Percentiles rank a stretch among this genome's conserved stretches.
These are phyloP conservation scores for Eucalyptus polyanthemos DNA, from an alignment of 345 rosid genomes.

Conservation along the genomic window DNA sequence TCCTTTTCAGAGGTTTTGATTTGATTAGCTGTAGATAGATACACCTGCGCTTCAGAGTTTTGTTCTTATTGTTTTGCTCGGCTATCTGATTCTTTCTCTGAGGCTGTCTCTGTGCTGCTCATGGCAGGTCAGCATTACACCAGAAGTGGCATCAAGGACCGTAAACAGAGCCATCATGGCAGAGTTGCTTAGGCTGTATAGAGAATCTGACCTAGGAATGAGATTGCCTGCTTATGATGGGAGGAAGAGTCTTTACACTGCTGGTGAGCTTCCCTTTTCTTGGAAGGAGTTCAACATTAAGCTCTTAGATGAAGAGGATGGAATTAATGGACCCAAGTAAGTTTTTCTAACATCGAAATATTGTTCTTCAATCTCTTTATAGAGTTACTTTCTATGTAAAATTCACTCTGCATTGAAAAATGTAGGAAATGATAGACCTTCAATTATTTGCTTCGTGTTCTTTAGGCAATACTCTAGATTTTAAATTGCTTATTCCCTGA, in stretches of 20 bases:
- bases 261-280: constrained; percentile 87
- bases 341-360: background rate
- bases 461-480: background rate
- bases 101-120: constrained; percentile 13
- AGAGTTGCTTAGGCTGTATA: constrained; percentile 77
- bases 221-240: constrained; percentile 99
- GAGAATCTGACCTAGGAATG: constrained; percentile 84
- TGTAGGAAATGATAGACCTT: background rate
- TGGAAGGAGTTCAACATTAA: constrained; percentile 81
- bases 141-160: constrained; percentile 81
- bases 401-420: background rate
- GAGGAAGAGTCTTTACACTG: constrained; percentile 91
- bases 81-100: background rate
- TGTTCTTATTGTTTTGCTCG: constrained; percentile 7
- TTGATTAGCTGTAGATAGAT: background rate
- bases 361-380: background rate
- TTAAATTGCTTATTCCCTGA: background rate
- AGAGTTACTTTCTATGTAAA: background rate
- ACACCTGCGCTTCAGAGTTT: background rate
- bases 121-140: constrained; percentile 88
- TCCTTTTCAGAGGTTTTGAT: background rate
- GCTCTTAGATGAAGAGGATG: constrained; percentile 74
- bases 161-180: constrained; percentile 92
- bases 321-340: constrained; percentile 76
- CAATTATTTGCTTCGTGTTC: background rate